Evolutionary conservation across 345 rosid genomes (phyloP), one percentile per base, ranked within the genome.

Genomic region (Gossypium ekmanianum): DNA sequence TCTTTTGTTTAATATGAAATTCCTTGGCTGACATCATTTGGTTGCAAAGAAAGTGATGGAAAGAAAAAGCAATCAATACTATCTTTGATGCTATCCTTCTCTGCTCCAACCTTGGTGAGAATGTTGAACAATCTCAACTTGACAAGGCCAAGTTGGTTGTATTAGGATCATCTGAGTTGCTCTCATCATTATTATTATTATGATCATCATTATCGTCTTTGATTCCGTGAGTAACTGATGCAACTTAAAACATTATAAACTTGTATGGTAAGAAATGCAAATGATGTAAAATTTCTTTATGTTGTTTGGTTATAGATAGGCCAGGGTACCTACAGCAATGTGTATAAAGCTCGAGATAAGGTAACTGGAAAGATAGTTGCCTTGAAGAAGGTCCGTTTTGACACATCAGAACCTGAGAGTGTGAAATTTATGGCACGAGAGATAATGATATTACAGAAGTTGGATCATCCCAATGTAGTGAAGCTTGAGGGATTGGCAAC

Each of bases 401-500:
- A 88, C 74, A 83, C 87, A 65, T 79, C 89, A 11, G 92, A 90
- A 79, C 90, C 94, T n/a, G 91, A 88, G 84, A 88, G 93, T 76
- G 83, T 92, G 59, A 87, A 85, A 78, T 92, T 92, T 75, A 90
- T 88, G 94, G 94, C 94, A 0, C 72, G 90, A 61, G 92, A 90
- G 83, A 88, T 90, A 22, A 81, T 84, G 84, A 84, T 85, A 68
- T 75, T 90, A 17, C 85, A 82, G 83, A 87, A 84, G 82, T 68
- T 90, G 82, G 90, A 90, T 76, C 94, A 90, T 76, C 94, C 90
- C n/a, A 90, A 90, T 64, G 76, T 90, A 14, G 81, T 90, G 47
- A 90, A 88, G 86, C 92, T 90, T 66, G 88, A 85, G 75, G 94
- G 94, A 39, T 63, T 90, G 66, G 92, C 92, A 27, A 90, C 94